Percentiles rank a stretch among this genome's conserved stretches.
Conservation (phyloP, 108 stramenopile species). For the Skeletonema marinoi region DNA sequence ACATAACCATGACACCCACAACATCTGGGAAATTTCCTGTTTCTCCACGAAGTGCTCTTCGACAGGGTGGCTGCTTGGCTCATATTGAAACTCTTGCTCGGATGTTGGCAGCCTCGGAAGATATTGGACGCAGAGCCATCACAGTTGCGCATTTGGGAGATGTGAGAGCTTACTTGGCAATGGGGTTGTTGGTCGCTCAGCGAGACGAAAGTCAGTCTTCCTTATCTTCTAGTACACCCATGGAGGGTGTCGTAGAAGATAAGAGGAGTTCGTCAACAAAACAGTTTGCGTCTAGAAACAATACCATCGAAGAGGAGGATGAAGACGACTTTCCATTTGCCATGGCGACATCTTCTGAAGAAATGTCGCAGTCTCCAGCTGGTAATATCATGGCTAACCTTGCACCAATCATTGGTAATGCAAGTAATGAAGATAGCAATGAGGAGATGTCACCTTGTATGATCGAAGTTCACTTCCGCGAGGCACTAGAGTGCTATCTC, state of each 20-base stretch:
- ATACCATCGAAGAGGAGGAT: conserved; percentile 61
- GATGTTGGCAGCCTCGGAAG: conserved; percentile 84
- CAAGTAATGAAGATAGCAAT: conserved; percentile 18
- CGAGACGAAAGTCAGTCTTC: conserved; percentile 54
- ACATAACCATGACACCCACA: conserved; percentile 12
- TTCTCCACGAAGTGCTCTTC: conserved; percentile 34
- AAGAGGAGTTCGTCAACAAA: conserved; percentile 28
- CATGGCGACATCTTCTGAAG: conserved; percentile 43
- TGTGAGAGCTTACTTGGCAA: conserved; percentile 77
- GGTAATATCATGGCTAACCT: conserved; percentile 25
- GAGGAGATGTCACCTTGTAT: conserved; percentile 52
- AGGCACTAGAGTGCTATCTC: conserved; percentile 81
- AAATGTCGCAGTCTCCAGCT: conserved; percentile 26
- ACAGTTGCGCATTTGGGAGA: conserved; percentile 90
- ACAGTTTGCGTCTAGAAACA: neutral
- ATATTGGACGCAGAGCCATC: conserved; percentile 85
- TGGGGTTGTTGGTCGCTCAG: conserved; percentile 63
- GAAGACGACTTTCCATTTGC: conserved; percentile 87
- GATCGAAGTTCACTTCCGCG: conserved; percentile 67
- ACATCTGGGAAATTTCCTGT: conserved; percentile 21
- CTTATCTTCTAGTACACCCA: conserved; percentile 57
- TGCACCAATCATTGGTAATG: conserved; percentile 18
- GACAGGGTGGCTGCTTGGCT: conserved; percentile 52
- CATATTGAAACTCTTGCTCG: conserved; percentile 68
- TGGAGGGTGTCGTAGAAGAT: conserved; percentile 83